phyloP scores from a whole-genome alignment of 129 eudicot genomes.

The Gnaphalium uliginosum region DNA sequence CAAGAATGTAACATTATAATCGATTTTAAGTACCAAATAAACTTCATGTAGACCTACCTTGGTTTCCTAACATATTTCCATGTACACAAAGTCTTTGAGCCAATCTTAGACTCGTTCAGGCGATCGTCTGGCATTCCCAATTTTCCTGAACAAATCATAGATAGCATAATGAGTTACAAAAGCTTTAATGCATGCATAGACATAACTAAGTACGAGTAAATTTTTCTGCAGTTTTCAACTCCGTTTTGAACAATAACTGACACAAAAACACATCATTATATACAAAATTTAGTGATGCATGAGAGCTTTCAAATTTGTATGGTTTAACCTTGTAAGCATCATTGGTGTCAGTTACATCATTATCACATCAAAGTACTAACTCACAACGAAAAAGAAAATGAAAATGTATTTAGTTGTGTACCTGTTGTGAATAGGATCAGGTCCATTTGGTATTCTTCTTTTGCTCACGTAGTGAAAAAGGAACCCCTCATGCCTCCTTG shows the following conservation, averaged over 20 bases:
- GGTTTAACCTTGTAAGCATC: not conserved
- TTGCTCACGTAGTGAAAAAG: constrained; percentile 58
- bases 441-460: constrained; percentile 93
- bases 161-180: not conserved
- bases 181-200: constrained; percentile 20
- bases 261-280: not conserved
- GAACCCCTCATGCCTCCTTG: constrained; percentile 25
- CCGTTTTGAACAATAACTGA: not conserved
- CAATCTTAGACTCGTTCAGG: constrained; percentile 51
- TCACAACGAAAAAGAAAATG: not conserved
- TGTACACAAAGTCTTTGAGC: constrained; percentile 26
- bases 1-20: constrained; percentile 25
- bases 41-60: constrained; percentile 24
- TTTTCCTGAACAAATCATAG: constrained; percentile 46
- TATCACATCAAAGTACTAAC: constrained; percentile 1
- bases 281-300: constrained; percentile 17
- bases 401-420: constrained; percentile 23
- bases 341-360: not conserved
- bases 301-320: not conserved
- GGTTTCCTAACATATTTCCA: constrained; percentile 28
- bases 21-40: constrained; percentile 7
- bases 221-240: not conserved
- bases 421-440: constrained; percentile 98
- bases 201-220: not conserved
- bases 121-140: constrained; percentile 48